Percentiles rank a stretch among this genome's conserved stretches.
Conservation (phyloP, 2,329 filamentous ascomycete species). For the Berkeleyomyces rouxiae region DNA sequence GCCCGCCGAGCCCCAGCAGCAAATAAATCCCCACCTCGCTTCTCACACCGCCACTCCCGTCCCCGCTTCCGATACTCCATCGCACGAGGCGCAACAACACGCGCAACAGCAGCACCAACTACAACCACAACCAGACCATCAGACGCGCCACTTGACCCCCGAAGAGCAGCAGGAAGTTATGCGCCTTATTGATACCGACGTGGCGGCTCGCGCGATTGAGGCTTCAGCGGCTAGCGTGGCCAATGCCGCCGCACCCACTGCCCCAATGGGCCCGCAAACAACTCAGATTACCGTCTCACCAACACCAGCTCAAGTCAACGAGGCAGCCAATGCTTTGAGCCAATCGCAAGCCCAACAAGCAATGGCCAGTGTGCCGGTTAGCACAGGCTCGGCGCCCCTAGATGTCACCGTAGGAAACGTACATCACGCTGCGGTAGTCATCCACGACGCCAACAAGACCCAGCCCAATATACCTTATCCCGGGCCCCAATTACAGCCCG, state of each 20-base stretch:
- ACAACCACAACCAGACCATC: constrained; percentile 4
- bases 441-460: constrained; percentile 21
- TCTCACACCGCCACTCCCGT: constrained; percentile 4
- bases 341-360: constrained; percentile 33
- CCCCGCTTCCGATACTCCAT: not conserved
- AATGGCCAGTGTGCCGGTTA: constrained; percentile 28
- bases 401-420: constrained; percentile 32
- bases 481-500: constrained; percentile 28
- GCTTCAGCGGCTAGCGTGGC: constrained; percentile 22
- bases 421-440: constrained; percentile 17
- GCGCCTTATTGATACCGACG: constrained; percentile 10
- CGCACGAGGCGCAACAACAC: not conserved
- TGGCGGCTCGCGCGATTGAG: constrained; percentile 11
- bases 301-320: constrained; percentile 17
- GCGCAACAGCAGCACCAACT: not conserved
- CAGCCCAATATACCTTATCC: constrained; percentile 39
- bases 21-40: not conserved
- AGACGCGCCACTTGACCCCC: constrained; percentile 1
- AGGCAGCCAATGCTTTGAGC: constrained; percentile 25
- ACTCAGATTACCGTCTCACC: constrained; percentile 21
- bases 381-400: constrained; percentile 36
- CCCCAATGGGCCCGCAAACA: not conserved
- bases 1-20: not conserved
- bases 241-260: constrained; percentile 26
- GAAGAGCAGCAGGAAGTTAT: constrained; percentile 11